A percentile compares a stretch with the other conserved stretches of the same genome.
Evolutionary conservation across 2,329 filamentous ascomycete species (phyloP).

Genomic region (Fusarium verticillioides): DNA sequence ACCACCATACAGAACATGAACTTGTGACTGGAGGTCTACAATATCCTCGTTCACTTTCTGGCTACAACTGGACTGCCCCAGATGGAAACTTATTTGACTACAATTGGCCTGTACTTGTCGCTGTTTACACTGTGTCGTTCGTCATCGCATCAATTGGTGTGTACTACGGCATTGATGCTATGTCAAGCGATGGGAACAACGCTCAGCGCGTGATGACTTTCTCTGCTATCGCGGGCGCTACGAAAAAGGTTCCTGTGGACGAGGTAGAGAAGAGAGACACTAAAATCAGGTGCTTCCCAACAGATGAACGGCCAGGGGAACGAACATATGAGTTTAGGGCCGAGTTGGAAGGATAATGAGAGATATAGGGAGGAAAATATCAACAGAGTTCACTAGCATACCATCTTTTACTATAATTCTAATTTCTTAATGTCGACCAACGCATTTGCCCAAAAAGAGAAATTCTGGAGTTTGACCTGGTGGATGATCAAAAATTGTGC

Average conservation of each 20-base stretch:
- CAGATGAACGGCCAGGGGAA: slow-evolving; percentile 3
- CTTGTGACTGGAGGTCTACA: neutral
- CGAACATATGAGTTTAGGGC: slow-evolving; percentile 28
- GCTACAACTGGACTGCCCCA: slow-evolving; percentile 22
- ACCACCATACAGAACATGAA: accelerated
- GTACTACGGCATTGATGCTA: slow-evolving; percentile 23
- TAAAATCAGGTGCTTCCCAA: slow-evolving; percentile 26
- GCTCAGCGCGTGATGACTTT: slow-evolving; percentile 33
- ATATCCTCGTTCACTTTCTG: slow-evolving; percentile 16
- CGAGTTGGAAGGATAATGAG: slow-evolving; percentile 14
- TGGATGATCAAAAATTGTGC: accelerated
- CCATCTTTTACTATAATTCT: neutral
- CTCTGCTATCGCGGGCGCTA: slow-evolving; percentile 31
- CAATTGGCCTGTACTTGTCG: slow-evolving; percentile 2
- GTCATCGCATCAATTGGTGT: slow-evolving; percentile 24
- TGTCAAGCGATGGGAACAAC: slow-evolving; percentile 16
- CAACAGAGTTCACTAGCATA: neutral
- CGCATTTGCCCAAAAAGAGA: too few species aligned
- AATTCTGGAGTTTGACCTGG: too few species aligned
- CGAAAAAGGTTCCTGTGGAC: slow-evolving; percentile 24
- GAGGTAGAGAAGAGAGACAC: slow-evolving; percentile 18
- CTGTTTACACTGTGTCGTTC: slow-evolving; percentile 24
- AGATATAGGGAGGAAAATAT: neutral
- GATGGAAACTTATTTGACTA: slow-evolving; percentile 30
- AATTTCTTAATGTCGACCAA: neutral